Base-by-base conservation (phyloP, 257 asterid species). In the Craterostigma plantagineum region DNA sequence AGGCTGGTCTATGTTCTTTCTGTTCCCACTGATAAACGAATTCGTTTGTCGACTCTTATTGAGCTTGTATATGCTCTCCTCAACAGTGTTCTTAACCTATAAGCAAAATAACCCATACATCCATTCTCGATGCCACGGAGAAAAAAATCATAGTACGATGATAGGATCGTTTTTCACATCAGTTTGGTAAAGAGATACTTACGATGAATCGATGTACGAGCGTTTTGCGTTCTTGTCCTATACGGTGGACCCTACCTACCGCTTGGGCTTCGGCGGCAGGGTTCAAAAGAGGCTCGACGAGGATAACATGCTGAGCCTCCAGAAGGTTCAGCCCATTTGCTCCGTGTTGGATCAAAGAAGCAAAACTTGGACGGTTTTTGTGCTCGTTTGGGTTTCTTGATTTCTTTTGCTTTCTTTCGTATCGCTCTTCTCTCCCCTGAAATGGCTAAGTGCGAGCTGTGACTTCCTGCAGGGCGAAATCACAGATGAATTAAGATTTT, bases 191-290 rank as follows among this genome's bases (percentile, higher is more conserved):
- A 10, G 41, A 37, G 36, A 10, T 14, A 64, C 95, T 27, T 73
- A 87, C 97, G 11, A 87, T 73, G 54, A 87, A 87, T 45, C 97
- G 97, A 53, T 87, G 97, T 45, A 87, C 93, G 7, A 71, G 76
- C 49, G 97, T 87, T 62, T 74, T 76, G 6, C 74, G 76, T 54
- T 69, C 52, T 71, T 87, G 97, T 30, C 97, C 97, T 13, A 87
- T 82, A 38, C 97, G 78, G 65, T 87, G 97, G 43, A 82, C 97
- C 72, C 97, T 76, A 57, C 97, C 86, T 39, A 87, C 74, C 18
- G 97, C 97, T 67, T 87, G 97, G 55, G 97, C 95, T 73, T 87
- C 97, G 35, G 92, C 92, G 53, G 95, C 95, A 53, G 97, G 97
- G 61, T 87, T 87, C 34, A 87, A 78, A 46, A 81, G 67, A 16